Conservation (phyloP, 2,329 filamentous ascomycete species). For the Neofusicoccum cordaticola region DNA sequence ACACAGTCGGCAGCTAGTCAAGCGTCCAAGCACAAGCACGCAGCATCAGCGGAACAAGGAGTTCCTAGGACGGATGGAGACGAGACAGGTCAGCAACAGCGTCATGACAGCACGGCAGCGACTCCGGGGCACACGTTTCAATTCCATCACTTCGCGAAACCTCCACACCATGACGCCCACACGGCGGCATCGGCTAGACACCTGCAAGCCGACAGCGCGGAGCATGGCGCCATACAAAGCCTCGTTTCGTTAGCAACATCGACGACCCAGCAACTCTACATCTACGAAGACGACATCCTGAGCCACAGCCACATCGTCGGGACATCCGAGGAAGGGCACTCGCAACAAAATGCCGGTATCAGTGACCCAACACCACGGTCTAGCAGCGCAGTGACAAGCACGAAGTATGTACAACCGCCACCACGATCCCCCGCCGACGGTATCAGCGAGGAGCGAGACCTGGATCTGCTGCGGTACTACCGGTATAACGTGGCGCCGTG, state of each 20-base stretch:
- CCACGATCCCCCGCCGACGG: neutral
- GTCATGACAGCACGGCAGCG: neutral
- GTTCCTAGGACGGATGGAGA: neutral
- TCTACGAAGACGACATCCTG: conserved; percentile 25
- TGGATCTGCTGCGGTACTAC: conserved; percentile 45
- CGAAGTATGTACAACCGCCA: neutral
- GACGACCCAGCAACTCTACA: conserved; percentile 22
- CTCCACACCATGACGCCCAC: neutral
- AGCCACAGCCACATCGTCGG: conserved; percentile 9
- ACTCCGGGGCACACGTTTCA: neutral
- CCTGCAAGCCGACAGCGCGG: neutral
- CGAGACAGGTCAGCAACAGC: neutral
- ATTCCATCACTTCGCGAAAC: neutral
- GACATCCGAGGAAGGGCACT: neutral
- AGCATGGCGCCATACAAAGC: conserved; percentile 3
- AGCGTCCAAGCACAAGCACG: neutral
- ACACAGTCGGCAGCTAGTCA: neutral
- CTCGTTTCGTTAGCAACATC: neutral
- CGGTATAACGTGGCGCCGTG: conserved; percentile 54
- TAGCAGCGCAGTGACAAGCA: neutral
- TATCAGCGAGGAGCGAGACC: conserved; percentile 17
- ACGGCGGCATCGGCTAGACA: neutral
- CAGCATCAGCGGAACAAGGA: neutral
- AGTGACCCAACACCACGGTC: neutral
- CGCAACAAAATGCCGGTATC: neutral